phyloP scores from a whole-genome alignment of 1,139 yeast species.

The Waltiozyma solani region DNA sequence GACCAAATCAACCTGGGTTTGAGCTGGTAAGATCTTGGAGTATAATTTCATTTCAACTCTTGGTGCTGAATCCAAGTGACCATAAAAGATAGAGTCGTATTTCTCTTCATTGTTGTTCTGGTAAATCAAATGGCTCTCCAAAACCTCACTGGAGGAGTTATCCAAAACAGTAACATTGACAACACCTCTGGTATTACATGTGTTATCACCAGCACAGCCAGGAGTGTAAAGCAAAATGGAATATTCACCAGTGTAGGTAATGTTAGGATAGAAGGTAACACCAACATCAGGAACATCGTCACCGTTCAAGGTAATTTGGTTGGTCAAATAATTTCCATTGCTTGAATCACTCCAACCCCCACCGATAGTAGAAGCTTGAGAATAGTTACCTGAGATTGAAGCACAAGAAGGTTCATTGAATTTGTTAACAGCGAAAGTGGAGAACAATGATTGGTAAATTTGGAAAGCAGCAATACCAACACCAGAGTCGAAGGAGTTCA shows the following conservation, averaged over 20 bases:
- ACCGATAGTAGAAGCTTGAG: constrained; percentile 25
- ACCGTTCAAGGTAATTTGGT: no score
- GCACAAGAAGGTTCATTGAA: constrained; percentile 57
- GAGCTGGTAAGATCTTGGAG: constrained; percentile 23
- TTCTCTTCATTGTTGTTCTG: constrained; percentile 78
- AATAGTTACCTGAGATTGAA: constrained; percentile 23
- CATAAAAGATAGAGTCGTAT: constrained; percentile 69
- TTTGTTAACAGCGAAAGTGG: constrained; percentile 66
- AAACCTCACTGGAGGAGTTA: constrained; percentile 27
- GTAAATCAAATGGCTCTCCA: constrained; percentile 39
- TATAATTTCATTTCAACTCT: constrained; percentile 37
- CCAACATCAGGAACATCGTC: constrained; percentile 26
- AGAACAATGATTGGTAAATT: constrained; percentile 53
- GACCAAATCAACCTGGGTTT: constrained; percentile 37
- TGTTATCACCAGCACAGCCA: constrained; percentile 63
- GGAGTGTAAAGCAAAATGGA: constrained; percentile 72
- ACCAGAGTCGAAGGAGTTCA: constrained; percentile 58
- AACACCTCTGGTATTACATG: constrained; percentile 65
- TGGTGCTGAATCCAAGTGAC: constrained; percentile 55
- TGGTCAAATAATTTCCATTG: constrained; percentile 26
- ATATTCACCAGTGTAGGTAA: constrained; percentile 68
- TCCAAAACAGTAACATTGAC: constrained; percentile 65
- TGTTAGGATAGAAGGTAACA: constrained; percentile 58
- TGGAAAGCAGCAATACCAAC: constrained; percentile 71
- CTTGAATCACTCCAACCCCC: constrained; percentile 20